phyloP scores from a whole-genome alignment of 2,329 filamentous ascomycete genomes.

The Trichophyton simii region DNA sequence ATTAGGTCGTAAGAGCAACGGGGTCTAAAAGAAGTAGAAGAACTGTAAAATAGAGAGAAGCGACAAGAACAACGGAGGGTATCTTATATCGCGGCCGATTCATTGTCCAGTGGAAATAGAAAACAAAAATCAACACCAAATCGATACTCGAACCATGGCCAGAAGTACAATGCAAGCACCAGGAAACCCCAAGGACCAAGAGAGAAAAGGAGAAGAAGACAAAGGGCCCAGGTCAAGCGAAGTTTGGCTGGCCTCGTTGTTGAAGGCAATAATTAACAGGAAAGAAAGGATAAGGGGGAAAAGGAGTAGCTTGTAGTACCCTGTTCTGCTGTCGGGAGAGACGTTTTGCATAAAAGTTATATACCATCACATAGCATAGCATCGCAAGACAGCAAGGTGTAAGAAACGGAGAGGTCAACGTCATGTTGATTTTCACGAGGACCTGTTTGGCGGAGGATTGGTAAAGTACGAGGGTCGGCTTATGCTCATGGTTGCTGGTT shows the following conservation, averaged over 20 bases:
- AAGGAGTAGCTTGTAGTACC: neutral
- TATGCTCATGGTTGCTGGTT: conserved; percentile 1
- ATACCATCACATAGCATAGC: neutral
- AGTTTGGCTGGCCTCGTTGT: neutral
- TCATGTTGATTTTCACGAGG: neutral
- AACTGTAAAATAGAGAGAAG: neutral
- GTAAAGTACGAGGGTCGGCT: neutral
- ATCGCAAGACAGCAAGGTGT: neutral
- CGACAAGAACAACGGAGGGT: neutral
- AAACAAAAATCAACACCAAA: neutral
- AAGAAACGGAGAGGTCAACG: neutral
- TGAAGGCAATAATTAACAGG: neutral
- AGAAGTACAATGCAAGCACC: neutral
- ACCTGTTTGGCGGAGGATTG: neutral
- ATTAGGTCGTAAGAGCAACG: neutral
- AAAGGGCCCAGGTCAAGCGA: neutral
- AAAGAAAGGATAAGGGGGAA: neutral
- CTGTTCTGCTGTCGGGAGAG: neutral
- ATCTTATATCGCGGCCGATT: conserved; percentile 1
- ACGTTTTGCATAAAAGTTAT: neutral
- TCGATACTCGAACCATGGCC: neutral
- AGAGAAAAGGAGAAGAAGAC: neutral
- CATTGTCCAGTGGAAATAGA: neutral
- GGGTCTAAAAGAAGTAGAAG: neutral
- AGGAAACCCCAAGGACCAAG: neutral